Base-by-base conservation (phyloP, 1,284 basidiomycete species). In the Prillingera fragicola region DNA sequence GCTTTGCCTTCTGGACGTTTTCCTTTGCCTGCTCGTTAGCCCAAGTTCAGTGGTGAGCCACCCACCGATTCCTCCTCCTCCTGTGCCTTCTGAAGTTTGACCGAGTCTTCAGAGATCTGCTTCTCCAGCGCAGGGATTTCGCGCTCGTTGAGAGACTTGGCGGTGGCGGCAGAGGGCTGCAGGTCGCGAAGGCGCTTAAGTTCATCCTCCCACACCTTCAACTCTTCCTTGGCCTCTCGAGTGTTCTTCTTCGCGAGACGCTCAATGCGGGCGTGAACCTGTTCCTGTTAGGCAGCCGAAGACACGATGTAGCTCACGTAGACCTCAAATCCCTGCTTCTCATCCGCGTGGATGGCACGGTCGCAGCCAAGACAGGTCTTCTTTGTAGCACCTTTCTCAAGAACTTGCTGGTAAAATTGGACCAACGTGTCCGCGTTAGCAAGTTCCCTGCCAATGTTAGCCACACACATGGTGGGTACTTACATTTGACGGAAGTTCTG, bases 301-400 rank as follows among this genome's bases (percentile, higher is more conserved):
- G 43, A 33, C 21, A 38, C 10, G 19, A 34, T n/a, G 12, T 14
- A 24, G 69, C 79, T 27, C 43, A 87, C 87, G 52, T 79, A 79
- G 70, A 77, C 77, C 65, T 87, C 82, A 50, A 86, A 85, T 1
- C 74, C 72, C 2, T 63, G 65, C 32, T 83, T 64, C 48, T 92
- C 88, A 8, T 74, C 67, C 24, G 78, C 75, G 15, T 78, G 73
- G 60, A 96, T 74, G 22, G 73, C 74, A 5, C 91, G 80, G 53
- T 81, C 80, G 64, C 92, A 96, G 4, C 82, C 81, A 17, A 80
- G 74, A 59, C 92, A 97, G 3, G 76, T 73, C 55, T 85, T 81
- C 53, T 81, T 78, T 25, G 74, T 70, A 62, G 80, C 79, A 15
- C 83, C 86, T 1, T 73, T 68, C 18, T 74, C 71, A 9, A 89